These are phyloP conservation scores for Diplosphaera chodatii DNA, from an alignment of 139 green algal genomes.

Conservation along the genomic window DNA sequence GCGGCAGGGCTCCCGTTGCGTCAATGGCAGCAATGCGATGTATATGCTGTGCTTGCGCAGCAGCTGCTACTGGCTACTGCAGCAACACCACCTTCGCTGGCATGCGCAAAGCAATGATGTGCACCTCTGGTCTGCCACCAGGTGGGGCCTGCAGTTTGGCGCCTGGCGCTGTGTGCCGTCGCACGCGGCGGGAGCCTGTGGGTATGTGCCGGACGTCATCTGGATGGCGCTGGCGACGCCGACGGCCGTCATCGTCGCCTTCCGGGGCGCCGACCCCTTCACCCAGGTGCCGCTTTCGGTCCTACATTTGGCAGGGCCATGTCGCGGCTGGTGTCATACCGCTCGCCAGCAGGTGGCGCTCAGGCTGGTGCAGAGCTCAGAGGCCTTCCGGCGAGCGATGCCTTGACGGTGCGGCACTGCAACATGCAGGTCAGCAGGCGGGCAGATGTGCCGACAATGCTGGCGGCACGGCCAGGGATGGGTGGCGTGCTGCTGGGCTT, in stretches of 20 bases:
- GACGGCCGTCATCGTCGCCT: not conserved
- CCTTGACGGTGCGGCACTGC: not conserved
- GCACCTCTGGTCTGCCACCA: no score
- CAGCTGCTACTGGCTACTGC: no score
- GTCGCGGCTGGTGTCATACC: no score
- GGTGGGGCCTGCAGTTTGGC: not conserved
- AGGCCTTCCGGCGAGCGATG: no score
- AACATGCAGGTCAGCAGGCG: not conserved
- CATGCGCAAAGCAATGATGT: no score
- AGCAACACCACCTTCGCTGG: not conserved
- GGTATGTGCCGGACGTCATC: not conserved
- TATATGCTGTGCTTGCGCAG: no score
- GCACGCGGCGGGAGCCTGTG: not conserved
- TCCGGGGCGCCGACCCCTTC: slow-evolving; percentile 2
- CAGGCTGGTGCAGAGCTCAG: no score
- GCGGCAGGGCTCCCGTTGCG: no score
- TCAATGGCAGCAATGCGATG: no score
- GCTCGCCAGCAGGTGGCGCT: no score
- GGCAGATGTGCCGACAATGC: not conserved
- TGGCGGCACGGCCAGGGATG: not conserved
- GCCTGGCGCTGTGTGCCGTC: not conserved
- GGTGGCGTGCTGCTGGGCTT: not conserved
- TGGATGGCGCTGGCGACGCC: not conserved
- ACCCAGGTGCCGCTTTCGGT: not conserved
- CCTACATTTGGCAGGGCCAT: no score